phyloP scores from a whole-genome alignment of 2,329 filamentous ascomycete genomes.

The Pseudogymnoascus sp. region DNA sequence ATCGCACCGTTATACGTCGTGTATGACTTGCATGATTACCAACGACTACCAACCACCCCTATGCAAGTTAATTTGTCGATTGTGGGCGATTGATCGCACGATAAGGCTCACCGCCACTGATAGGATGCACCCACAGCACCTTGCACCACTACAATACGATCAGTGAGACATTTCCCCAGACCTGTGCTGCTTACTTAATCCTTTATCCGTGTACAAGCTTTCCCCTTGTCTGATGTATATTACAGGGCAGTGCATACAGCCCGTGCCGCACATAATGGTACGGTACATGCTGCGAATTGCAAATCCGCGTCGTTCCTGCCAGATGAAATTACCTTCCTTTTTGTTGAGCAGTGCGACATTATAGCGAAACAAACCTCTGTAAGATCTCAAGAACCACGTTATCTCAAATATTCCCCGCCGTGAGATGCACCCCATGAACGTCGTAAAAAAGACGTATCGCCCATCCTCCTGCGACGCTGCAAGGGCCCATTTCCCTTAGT shows the following conservation, averaged over 20 bases:
- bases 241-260: neutral
- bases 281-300: neutral
- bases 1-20: neutral
- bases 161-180: conserved; percentile 2
- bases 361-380: no score
- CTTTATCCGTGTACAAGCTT: conserved; percentile 2
- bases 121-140: neutral
- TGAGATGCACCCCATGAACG: neutral
- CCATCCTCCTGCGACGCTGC: neutral
- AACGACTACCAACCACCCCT: neutral
- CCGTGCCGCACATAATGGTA: neutral
- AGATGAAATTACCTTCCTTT: neutral
- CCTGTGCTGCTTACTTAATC: neutral
- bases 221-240: conserved; percentile 3
- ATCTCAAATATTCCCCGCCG: neutral
- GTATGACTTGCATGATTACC: no score
- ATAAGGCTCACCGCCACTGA: neutral
- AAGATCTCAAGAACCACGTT: neutral
- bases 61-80: neutral
- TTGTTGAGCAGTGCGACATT: neutral
- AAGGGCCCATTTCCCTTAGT: neutral
- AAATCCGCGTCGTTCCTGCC: neutral
- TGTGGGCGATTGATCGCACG: neutral
- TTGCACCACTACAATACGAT: neutral
- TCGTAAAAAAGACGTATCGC: neutral